Evolutionary conservation across 495 filamentous ascomycete genomes (phyloP), one percentile per base, ranked within the genome.

Genomic region (Geoglossum glabrum): DNA sequence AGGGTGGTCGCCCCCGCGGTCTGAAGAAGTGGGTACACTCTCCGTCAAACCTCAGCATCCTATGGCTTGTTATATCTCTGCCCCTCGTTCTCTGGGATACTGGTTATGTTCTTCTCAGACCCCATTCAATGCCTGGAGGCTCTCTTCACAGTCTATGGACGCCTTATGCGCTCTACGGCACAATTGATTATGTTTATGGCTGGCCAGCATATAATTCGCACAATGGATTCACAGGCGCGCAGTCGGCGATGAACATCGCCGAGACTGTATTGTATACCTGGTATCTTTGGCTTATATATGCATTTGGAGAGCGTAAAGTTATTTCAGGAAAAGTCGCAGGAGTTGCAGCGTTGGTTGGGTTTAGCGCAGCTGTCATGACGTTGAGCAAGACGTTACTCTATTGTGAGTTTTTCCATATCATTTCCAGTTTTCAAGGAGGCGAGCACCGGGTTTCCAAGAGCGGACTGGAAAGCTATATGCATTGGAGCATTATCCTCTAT

Each of bases 351-450:
- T 59, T 95, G 57, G 62, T 85, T 25, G 86, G 76, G 5, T 90
- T 83, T 61, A 73, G 74, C 31, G 76, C 81, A 1, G 80, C 80
- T 6, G 73, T 88, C 3, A 85, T 92, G 84, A 95, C 90, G 1
- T 63, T 92, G 0, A 83, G 81, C 69, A 95, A 95, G 79, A 95
- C 90, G 17, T 64, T 85, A 57, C 69, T 97, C 17, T 97, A 95
- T 64, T 84, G 88, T 89, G 64, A 74, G 82, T 74, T 57, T 25
- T 7, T 43, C 7, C 36, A 34, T 11, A 50, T 57, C 54, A 34
- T 15, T 40, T 40, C 38, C n/a, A 25, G 4, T 15, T 21, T n/a
- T 46, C 25, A 7, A 11, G 17, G 46, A 51, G 52, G 61, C 31
- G 49, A 9, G 17, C 36, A 10, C 36, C 36, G 3, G 36, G 15